A percentile compares a stretch with the other conserved stretches of the same genome.
Conservation (phyloP, 1,284 basidiomycete species). For the Coniferiporia weirii region DNA sequence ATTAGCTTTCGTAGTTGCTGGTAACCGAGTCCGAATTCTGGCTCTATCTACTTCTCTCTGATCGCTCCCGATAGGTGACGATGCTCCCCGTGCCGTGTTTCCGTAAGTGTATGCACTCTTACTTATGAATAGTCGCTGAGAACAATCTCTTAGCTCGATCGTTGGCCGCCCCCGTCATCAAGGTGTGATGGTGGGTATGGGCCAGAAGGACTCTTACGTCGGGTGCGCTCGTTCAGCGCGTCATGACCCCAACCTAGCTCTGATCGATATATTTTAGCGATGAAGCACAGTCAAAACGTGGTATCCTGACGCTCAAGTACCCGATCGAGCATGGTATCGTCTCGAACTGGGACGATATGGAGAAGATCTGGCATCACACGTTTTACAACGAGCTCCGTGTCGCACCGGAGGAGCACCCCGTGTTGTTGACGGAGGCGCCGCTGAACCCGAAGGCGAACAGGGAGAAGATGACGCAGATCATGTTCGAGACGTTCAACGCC, state of each 20-base stretch:
- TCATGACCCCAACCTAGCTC: slow-evolving; percentile 20
- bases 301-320: slow-evolving; percentile 90
- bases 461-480: slow-evolving; percentile 97
- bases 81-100: slow-evolving; percentile 74
- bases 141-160: slow-evolving; percentile 55
- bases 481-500: slow-evolving; percentile 96
- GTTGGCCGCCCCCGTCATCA: slow-evolving; percentile 91
- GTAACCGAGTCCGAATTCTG: slow-evolving; percentile 20
- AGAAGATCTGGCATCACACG: slow-evolving; percentile 94
- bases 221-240: slow-evolving; percentile 44
- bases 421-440: slow-evolving; percentile 87
- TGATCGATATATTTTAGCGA: slow-evolving; percentile 45
- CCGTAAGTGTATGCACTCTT: slow-evolving; percentile 37
- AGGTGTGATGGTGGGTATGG: slow-evolving; percentile 91
- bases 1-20: slow-evolving; percentile 28
- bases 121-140: background rate
- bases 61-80: slow-evolving; percentile 47
- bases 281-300: slow-evolving; percentile 94
- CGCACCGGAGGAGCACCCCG: slow-evolving; percentile 86
- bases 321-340: slow-evolving; percentile 84
- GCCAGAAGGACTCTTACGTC: slow-evolving; percentile 85
- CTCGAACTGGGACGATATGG: slow-evolving; percentile 97
- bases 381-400: slow-evolving; percentile 88
- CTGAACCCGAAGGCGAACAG: slow-evolving; percentile 93
- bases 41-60: background rate